Conservation (phyloP, 1,139 yeast genomes). For the Geotrichum histeridarum region DNA sequence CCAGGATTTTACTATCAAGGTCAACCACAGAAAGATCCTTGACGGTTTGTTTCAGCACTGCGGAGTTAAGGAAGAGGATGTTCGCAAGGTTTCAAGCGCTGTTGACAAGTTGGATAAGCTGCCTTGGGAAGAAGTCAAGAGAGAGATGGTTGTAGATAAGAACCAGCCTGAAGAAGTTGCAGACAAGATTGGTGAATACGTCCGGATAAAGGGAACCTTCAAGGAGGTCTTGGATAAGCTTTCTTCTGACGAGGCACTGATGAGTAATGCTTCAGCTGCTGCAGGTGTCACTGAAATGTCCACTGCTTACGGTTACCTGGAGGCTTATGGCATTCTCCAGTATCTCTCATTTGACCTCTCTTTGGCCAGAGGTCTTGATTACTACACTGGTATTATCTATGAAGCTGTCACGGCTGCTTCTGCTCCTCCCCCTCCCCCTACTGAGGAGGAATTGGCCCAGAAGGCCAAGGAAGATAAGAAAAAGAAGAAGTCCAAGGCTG, state of each 20-base stretch:
- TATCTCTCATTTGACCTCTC: constrained; percentile 83
- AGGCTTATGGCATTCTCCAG: constrained; percentile 66
- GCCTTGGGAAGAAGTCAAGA: constrained; percentile 91
- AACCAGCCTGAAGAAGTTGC: constrained; percentile 88
- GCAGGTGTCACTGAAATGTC: constrained; percentile 79
- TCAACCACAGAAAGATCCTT: constrained; percentile 89
- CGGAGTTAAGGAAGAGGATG: constrained; percentile 92
- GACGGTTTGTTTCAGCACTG: constrained; percentile 94
- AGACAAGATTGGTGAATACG: constrained; percentile 85
- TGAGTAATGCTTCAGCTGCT: constrained; percentile 64
- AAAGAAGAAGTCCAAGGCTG: constrained; percentile 32
- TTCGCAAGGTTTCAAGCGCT: constrained; percentile 86
- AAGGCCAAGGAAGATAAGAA: constrained; percentile 39
- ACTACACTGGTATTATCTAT: constrained; percentile 92
- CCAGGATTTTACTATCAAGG: constrained; percentile 78
- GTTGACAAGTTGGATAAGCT: constrained; percentile 92
- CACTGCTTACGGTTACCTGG: constrained; percentile 66
- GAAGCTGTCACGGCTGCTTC: constrained; percentile 94
- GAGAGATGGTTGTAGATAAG: constrained; percentile 88
- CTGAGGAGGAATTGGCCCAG: constrained; percentile 39
- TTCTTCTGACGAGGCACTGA: constrained; percentile 52
- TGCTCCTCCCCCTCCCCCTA: constrained; percentile 73
- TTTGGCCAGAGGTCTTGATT: constrained; percentile 93
- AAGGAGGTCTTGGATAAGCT: constrained; percentile 60
- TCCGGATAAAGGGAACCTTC: constrained; percentile 72